These are phyloP conservation scores for Xylaria acuta DNA, from an alignment of 495 filamentous ascomycete species.

Conservation along the genomic window DNA sequence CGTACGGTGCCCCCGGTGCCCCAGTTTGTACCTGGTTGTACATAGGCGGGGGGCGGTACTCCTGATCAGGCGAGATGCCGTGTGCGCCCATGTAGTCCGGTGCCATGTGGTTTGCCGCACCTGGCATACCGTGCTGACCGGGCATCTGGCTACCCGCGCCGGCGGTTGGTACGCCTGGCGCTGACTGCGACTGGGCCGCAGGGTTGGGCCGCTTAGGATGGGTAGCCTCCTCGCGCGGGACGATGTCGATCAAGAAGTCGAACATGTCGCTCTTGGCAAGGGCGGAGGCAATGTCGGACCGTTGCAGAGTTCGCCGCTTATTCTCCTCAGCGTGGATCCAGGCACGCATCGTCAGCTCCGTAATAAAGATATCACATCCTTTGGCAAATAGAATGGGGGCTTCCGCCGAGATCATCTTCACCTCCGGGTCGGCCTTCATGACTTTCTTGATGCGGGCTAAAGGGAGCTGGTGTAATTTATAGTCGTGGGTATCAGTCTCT, in stretches of 20 bases:
- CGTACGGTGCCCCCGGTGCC: constrained; percentile 71
- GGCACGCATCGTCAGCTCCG: constrained; percentile 98
- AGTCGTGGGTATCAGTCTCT: constrained; percentile 94
- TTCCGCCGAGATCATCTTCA: constrained; percentile 99
- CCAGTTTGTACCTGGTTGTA: constrained; percentile 76
- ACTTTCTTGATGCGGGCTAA: constrained; percentile 99
- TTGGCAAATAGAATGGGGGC: constrained; percentile 98
- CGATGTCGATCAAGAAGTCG: constrained; percentile 98
- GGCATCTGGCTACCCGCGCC: constrained; percentile 62
- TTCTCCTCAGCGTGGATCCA: constrained; percentile 99
- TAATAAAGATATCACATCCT: constrained; percentile 99
- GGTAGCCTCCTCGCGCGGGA: constrained; percentile 90
- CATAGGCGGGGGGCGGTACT: constrained; percentile 81
- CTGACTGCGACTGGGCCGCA: constrained; percentile 52
- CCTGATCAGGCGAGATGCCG: constrained; percentile 71
- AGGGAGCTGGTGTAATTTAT: constrained; percentile 95
- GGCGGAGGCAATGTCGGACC: constrained; percentile 94
- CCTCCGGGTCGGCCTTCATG: constrained; percentile 99
- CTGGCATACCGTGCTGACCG: constrained; percentile 63
- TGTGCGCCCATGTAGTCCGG: constrained; percentile 69
- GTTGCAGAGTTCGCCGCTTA: constrained; percentile 92
- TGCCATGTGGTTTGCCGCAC: constrained; percentile 69
- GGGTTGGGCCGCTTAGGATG: constrained; percentile 78
- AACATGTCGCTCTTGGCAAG: constrained; percentile 99
- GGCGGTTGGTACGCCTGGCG: constrained; percentile 52